Base-by-base conservation (phyloP, 192 early-diverging fungal genomes). In the Obelidium mucronatum region DNA sequence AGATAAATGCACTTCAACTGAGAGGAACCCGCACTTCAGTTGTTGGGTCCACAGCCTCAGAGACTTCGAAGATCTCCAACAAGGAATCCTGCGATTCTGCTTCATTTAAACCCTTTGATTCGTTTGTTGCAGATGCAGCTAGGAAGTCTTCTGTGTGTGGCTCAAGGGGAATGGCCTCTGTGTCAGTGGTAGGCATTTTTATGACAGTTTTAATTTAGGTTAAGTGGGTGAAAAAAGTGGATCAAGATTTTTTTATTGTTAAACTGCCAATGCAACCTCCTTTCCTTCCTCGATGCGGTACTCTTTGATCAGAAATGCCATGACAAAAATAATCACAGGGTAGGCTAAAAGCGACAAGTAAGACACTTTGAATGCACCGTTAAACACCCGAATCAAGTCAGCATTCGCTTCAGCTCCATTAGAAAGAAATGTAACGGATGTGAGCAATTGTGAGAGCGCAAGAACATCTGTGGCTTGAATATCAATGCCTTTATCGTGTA, bases 251-350 rank as follows among this genome's bases (percentile, higher is more conserved):
- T n/a, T n/a, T n/a, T n/a, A n/a, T n/a, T n/a, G n/a, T 58, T 24
- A 58, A 28, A 58, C 55, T 5, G 28, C 55, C 55, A 58, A 19
- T 30, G 55, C 55, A 58, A 58, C 26, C 26, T 58, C 55, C 55
- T 24, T 58, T 6, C 63, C 40, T n/a, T 65, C 40, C 58, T 53
- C 37, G 40, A 31, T 15, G 3, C 73, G 31, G 36, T 81, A 84
- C 75, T 87, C 76, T 70, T 81, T 80, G 30, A 88, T 77, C 54
- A 77, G 69, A 37, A 82, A 52, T 8, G 79, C 72, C 68, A 78
- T 55, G 1, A 85, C 6, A 19, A 85, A 66, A 52, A 85, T 81
- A 55, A 76, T 33, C 36, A 63, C 74, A 2, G 86, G 62, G 52
- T 82, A 79, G 22, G 79, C 75, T 19, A 85, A 33, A 35, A 58